Base-by-base conservation (phyloP, 345 rosid species). In the Brassica incana region DNA sequence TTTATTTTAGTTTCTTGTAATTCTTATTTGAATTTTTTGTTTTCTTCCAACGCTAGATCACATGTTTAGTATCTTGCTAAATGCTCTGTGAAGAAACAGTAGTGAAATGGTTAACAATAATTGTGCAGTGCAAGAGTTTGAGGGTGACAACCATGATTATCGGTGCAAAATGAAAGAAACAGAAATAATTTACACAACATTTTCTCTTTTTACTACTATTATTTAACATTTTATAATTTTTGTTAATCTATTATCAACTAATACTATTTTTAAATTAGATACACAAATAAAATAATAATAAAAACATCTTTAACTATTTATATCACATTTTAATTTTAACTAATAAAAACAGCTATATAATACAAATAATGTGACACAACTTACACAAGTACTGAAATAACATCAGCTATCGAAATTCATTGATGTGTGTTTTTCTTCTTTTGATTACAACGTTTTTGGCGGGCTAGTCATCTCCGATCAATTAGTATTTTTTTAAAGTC, bases 41-140 rank as follows among this genome's bases (percentile, higher is more conserved):
- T 72, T 78, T 72, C 77, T 72, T 40, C 16, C 77, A 66, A 65
- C 36, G 61, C 66, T 72, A 65, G 2, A 72, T 72, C 73, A 78
- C 77, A 78, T 78, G 77, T 38, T 38, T 30, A 58, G 18, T 50
- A 36, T 50, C 32, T 52, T 71, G 33, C 23, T 72, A 65, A 48
- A 48, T 48, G 54, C 54, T 48, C 16, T 48, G 15, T 48, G 54
- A 48, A 48, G 16, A 48, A 48, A 48, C 15, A 48, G 15, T 48
- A 48, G 54, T 48, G n/a, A 12, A 48, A 12, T 4, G 54, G 54
- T 48, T 48, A 48, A 48, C 4, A 48, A 48, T 48, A 48, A 12
- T 48, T 48, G 54, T 5, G 6, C 6, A 48, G 54, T 48, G 14
- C 54, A 48, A 48, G 54, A 48, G 54, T 43, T 10, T 43, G 50